These are phyloP conservation scores for Solanum chmielewskii DNA, from an alignment of 257 asterid species.

Conservation along the genomic window DNA sequence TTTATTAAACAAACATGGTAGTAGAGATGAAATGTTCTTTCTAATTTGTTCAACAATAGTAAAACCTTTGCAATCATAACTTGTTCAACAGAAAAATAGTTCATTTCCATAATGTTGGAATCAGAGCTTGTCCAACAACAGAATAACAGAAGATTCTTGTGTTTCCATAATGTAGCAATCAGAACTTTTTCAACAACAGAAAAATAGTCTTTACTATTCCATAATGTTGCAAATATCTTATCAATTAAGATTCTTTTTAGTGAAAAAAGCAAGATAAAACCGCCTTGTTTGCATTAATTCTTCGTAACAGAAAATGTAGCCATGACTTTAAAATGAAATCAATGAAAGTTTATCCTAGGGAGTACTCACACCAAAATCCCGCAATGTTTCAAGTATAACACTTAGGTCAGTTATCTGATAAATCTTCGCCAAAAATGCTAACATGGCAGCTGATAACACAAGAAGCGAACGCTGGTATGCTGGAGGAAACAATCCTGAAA, in stretches of 20 bases:
- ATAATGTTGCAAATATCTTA: background rate
- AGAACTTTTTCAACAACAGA: background rate
- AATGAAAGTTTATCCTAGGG: background rate
- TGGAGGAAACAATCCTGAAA: slow-evolving; percentile 58
- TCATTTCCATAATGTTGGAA: background rate
- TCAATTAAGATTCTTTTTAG: background rate
- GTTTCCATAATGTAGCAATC: background rate
- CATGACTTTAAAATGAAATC: background rate
- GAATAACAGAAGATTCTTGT: background rate
- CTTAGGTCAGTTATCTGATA: slow-evolving; percentile 48
- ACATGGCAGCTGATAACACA: slow-evolving; percentile 66
- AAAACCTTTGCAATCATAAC: background rate
- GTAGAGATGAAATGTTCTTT: background rate
- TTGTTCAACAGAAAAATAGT: background rate
- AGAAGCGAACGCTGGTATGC: slow-evolving; percentile 63
- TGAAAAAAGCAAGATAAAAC: background rate
- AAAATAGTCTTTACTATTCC: background rate
- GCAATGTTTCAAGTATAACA: slow-evolving; percentile 36
- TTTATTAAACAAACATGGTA: background rate
- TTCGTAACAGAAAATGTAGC: background rate
- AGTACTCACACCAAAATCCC: slow-evolving; percentile 58
- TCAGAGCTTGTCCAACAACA: background rate
- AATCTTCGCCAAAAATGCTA: slow-evolving; percentile 69
- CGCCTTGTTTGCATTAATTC: background rate
- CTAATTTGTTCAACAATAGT: background rate